A percentile compares a stretch with the other conserved stretches of the same genome.
These are phyloP conservation scores for Colletotrichum tropicicola DNA, from an alignment of 2,329 filamentous ascomycete species.

Conservation along the genomic window DNA sequence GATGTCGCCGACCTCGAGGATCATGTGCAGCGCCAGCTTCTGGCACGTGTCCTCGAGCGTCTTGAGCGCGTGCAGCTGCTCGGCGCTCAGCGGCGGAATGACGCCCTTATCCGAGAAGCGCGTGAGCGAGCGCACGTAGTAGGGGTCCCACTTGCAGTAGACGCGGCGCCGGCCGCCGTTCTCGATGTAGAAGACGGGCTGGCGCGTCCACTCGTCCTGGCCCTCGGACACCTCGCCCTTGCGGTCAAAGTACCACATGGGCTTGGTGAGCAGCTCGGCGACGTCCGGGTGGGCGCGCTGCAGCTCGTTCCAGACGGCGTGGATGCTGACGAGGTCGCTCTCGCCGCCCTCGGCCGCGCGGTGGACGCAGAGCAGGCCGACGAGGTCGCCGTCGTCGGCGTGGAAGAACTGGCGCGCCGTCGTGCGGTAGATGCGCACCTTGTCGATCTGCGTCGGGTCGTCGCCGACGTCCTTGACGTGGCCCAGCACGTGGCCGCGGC, in stretches of 20 bases:
- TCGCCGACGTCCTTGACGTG: slow-evolving; percentile 92
- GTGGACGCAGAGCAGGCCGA: slow-evolving; percentile 84
- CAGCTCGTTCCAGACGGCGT: slow-evolving; percentile 84
- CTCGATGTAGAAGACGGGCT: slow-evolving; percentile 81
- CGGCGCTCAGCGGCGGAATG: slow-evolving; percentile 76
- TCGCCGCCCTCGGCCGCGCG: slow-evolving; percentile 84
- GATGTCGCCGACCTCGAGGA: slow-evolving; percentile 86
- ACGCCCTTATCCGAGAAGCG: slow-evolving; percentile 78
- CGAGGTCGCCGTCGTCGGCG: slow-evolving; percentile 83
- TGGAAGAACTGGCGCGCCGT: slow-evolving; percentile 89
- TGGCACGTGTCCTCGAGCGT: slow-evolving; percentile 82
- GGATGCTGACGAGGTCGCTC: slow-evolving; percentile 81
- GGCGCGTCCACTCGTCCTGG: slow-evolving; percentile 78
- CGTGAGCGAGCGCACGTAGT: slow-evolving; percentile 80
- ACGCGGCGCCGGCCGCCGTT: slow-evolving; percentile 71
- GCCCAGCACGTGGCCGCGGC: slow-evolving; percentile 83
- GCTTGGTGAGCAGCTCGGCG: slow-evolving; percentile 76
- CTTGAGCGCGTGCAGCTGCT: slow-evolving; percentile 72
- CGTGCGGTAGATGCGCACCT: slow-evolving; percentile 90
- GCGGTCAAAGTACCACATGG: slow-evolving; percentile 92
- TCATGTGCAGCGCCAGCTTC: slow-evolving; percentile 79
- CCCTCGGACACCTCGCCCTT: slow-evolving; percentile 84
- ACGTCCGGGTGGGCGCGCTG: slow-evolving; percentile 81
- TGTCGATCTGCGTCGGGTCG: slow-evolving; percentile 82
- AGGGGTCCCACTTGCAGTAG: slow-evolving; percentile 90